Percentiles rank a stretch among this genome's conserved stretches.
phyloP scores from a whole-genome alignment of 352 stramenopile genomes.

The Nothophytophthora sp. region DNA sequence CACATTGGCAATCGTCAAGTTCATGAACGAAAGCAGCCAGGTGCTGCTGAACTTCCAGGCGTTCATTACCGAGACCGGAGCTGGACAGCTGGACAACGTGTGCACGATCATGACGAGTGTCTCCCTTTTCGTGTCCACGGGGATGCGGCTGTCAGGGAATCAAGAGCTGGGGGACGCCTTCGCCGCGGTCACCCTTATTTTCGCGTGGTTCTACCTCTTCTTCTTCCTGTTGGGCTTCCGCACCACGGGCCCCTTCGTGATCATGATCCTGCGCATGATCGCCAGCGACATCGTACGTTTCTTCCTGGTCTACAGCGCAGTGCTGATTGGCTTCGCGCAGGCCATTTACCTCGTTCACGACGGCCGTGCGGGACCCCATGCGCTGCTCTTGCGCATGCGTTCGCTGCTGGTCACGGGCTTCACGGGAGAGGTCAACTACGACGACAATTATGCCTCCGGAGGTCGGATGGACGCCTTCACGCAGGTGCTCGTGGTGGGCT shows the following conservation, averaged over 20 bases:
- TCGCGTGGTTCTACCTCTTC: slow-evolving; percentile 65
- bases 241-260: slow-evolving; percentile 61
- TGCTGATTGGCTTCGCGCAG: slow-evolving; percentile 57
- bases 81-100: slow-evolving; percentile 55
- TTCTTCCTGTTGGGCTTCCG: slow-evolving; percentile 73
- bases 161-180: slow-evolving; percentile 46
- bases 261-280: slow-evolving; percentile 73
- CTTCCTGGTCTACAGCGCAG: slow-evolving; percentile 51
- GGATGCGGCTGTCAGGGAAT: slow-evolving; percentile 14
- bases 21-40: slow-evolving; percentile 56
- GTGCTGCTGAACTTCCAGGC: slow-evolving; percentile 38
- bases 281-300: slow-evolving; percentile 61
- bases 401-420: slow-evolving; percentile 59
- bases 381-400: slow-evolving; percentile 42
- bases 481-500: slow-evolving; percentile 54
- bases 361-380: slow-evolving; percentile 24
- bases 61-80: slow-evolving; percentile 47
- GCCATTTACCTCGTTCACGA: slow-evolving; percentile 61
- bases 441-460: slow-evolving; percentile 49
- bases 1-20: slow-evolving; percentile 39
- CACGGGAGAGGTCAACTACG: slow-evolving; percentile 60
- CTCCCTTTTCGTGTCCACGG: slow-evolving; percentile 32
- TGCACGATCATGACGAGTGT: slow-evolving; percentile 43
- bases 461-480: slow-evolving; percentile 47
- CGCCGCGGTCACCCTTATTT: slow-evolving; percentile 43